These are phyloP conservation scores for Yamadazyma conglobata DNA, from an alignment of 1,139 yeast species.

Conservation along the genomic window DNA sequence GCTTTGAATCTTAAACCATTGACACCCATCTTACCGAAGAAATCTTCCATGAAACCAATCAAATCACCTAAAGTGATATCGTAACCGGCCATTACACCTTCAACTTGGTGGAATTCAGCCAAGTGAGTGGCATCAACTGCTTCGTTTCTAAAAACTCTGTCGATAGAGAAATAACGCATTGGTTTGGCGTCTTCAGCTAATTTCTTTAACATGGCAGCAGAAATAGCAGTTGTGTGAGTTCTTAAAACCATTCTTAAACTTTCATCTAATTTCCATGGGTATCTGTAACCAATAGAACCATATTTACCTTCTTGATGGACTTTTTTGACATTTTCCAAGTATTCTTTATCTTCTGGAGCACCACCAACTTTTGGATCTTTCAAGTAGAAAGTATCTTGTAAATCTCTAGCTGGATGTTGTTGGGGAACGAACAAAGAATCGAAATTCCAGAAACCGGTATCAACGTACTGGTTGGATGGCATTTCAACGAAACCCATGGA, in stretches of 20 bases:
- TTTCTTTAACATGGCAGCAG: constrained; percentile 81
- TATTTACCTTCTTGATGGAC: constrained; percentile 90
- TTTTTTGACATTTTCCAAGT: constrained; percentile 71
- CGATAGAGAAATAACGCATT: constrained; percentile 88
- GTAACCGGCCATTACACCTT: constrained; percentile 97
- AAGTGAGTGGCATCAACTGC: constrained; percentile 99
- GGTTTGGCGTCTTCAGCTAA: constrained; percentile 91
- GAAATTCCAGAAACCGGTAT: constrained; percentile 98
- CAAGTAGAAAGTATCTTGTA: constrained; percentile 96
- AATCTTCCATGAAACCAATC: constrained; percentile 97
- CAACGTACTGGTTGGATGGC: constrained; percentile 98
- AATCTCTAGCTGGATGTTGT: constrained; percentile 99
- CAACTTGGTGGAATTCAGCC: constrained; percentile 99
- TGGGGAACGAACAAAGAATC: constrained; percentile 96
- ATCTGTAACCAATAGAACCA: constrained; percentile 97
- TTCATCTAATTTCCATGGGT: constrained; percentile 94
- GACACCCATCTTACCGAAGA: constrained; percentile 97
- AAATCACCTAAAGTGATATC: constrained; percentile 92
- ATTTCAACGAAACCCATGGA: constrained; percentile 97
- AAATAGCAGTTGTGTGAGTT: constrained; percentile 96
- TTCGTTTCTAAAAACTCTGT: constrained; percentile 98
- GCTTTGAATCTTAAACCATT: constrained; percentile 94
- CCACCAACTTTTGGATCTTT: constrained; percentile 85
- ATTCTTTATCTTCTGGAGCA: constrained; percentile 74
- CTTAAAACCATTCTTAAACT: constrained; percentile 88